A percentile compares a stretch with the other conserved stretches of the same genome.
Evolutionary conservation across 1,284 basidiomycete genomes (phyloP).

Genomic region (Anthracocystis walkeri): DNA sequence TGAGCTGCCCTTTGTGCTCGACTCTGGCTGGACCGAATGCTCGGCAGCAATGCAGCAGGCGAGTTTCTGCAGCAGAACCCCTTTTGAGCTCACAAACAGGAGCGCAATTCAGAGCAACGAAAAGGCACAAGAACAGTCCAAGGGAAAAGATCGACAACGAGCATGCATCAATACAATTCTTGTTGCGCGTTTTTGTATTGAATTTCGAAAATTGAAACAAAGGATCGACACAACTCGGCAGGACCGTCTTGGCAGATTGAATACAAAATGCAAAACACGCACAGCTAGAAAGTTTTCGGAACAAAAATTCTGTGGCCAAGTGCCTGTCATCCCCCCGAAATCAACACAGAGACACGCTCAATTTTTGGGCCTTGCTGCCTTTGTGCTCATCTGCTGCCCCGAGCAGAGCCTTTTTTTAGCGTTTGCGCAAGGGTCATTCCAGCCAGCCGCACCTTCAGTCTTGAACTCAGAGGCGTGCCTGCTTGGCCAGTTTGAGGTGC

Average conservation of each 20-base stretch:
- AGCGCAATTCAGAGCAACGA: not conserved
- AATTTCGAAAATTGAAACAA: not conserved
- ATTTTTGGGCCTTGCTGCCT: not conserved
- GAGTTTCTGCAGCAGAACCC: not conserved
- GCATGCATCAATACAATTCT: conserved; percentile 7
- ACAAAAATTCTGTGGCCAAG: conserved; percentile 1
- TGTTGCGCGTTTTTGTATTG: not conserved
- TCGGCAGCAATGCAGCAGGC: not conserved
- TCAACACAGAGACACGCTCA: conserved; percentile 3
- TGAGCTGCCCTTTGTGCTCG: not conserved
- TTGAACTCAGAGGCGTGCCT: too few relatives aligned
- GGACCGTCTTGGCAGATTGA: not conserved
- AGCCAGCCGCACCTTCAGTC: too few relatives aligned
- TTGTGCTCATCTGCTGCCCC: not conserved
- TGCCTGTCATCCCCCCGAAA: not conserved
- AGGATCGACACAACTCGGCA: conserved; percentile 10
- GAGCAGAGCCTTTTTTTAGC: too few relatives aligned
- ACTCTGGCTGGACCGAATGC: not conserved
- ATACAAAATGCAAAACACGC: conserved; percentile 20
- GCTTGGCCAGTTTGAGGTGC: too few relatives aligned
- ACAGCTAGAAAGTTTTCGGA: conserved; percentile 1
- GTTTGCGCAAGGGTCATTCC: too few relatives aligned
- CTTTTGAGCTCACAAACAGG: not conserved
- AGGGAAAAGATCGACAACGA: conserved; percentile 15
- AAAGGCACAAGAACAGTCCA: not conserved